Percentiles rank a stretch among this genome's conserved stretches.
Evolutionary conservation across 371 early-diverging fungal genomes (phyloP).

Genomic region (Apophysomyces ossiformis): DNA sequence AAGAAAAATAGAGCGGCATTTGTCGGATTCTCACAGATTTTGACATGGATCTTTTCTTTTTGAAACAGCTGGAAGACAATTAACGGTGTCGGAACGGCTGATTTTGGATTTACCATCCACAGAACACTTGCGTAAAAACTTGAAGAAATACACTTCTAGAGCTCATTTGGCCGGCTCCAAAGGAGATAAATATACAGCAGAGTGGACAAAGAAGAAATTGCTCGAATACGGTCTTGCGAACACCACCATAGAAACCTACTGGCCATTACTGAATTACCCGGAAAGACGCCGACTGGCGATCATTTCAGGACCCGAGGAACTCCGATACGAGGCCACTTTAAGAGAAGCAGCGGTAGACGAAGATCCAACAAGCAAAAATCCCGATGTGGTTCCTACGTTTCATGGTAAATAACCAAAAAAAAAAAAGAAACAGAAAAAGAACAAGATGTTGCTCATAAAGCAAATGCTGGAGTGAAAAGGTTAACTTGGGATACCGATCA

Average conservation of each 20-base stretch:
- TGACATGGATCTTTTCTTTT: not conserved
- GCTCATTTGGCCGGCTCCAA: constrained; percentile 57
- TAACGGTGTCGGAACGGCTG: constrained; percentile 16
- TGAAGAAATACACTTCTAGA: constrained; percentile 55
- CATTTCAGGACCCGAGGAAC: constrained; percentile 48
- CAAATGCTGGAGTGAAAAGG: too few species aligned
- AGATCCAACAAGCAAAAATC: constrained; percentile 57
- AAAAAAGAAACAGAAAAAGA: too few species aligned
- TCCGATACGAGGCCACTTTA: constrained; percentile 57
- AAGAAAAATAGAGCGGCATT: too few species aligned
- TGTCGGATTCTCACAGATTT: too few species aligned
- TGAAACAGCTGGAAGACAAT: not conserved
- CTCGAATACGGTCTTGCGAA: constrained; percentile 55
- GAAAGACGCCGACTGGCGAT: constrained; percentile 55
- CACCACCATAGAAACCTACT: constrained; percentile 60
- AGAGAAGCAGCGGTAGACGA: constrained; percentile 60
- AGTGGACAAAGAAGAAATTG: constrained; percentile 62
- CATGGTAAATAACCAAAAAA: constrained; percentile 42
- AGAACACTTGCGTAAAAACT: constrained; percentile 35
- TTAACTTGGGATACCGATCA: too few species aligned
- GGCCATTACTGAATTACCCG: constrained; percentile 65
- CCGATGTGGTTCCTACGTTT: constrained; percentile 63
- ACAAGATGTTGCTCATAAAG: too few species aligned
- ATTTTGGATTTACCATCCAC: constrained; percentile 25
- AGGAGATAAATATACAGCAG: constrained; percentile 48